A percentile compares a stretch with the other conserved stretches of the same genome.
phyloP scores from a whole-genome alignment of 805 yeast genomes.

The Starmera caribaea region DNA sequence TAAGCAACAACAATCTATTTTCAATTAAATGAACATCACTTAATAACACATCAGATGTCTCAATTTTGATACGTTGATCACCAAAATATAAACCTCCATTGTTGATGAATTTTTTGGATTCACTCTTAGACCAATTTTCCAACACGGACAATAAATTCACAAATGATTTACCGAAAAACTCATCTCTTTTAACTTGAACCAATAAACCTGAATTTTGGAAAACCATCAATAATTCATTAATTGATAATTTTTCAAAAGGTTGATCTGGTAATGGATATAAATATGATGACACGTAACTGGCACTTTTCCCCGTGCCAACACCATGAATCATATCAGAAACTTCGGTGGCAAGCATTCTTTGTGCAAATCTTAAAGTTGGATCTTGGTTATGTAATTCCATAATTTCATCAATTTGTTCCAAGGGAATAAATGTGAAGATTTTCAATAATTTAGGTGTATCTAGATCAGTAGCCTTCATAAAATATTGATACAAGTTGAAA shows the following conservation, averaged over 20 bases:
- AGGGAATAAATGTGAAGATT: conserved; percentile 72
- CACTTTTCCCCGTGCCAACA: conserved; percentile 57
- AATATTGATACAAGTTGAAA: conserved; percentile 76
- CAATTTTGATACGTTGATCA: conserved; percentile 41
- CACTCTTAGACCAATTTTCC: conserved; percentile 40
- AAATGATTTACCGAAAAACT: conserved; percentile 32
- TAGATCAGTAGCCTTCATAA: conserved; percentile 69
- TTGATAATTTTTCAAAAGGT: conserved; percentile 35
- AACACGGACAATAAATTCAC: conserved; percentile 42
- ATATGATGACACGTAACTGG: conserved; percentile 57
- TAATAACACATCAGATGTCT: conserved; percentile 38
- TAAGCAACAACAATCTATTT: conserved; percentile 48
- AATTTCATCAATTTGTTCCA: conserved; percentile 43
- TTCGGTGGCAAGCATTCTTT: conserved; percentile 69
- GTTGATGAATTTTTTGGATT: conserved; percentile 49
- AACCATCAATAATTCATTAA: conserved; percentile 42
- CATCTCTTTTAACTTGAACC: conserved; percentile 22
- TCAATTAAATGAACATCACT: conserved; percentile 46
- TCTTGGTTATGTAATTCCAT: conserved; percentile 41
- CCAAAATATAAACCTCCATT: conserved; percentile 75
- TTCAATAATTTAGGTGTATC: conserved; percentile 62
- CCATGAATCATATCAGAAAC: conserved; percentile 88
- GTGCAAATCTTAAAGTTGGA: conserved; percentile 66
- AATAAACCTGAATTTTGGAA: conserved; percentile 53
- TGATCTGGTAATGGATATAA: conserved; percentile 51